Evolutionary conservation across 345 rosid genomes (phyloP).

Genomic region (Eucalyptus tenuipes): DNA sequence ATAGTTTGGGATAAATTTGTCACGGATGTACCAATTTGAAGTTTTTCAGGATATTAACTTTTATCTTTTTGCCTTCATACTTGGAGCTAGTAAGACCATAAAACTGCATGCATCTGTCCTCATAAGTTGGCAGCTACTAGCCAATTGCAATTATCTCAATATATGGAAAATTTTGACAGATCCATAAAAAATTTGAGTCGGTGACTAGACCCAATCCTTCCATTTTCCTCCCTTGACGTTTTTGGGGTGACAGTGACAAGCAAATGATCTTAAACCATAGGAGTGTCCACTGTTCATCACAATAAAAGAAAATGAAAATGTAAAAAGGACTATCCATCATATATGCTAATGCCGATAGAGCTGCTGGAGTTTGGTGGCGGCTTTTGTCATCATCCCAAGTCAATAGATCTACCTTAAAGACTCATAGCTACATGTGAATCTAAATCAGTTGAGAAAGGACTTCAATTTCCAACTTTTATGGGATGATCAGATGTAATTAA

Average conservation of each 20-base stretch:
- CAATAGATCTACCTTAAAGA: background rate
- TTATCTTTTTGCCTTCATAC: background rate
- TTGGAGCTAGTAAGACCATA: background rate
- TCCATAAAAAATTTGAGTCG: background rate
- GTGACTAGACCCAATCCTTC: background rate
- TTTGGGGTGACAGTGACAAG: background rate
- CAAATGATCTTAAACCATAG: background rate
- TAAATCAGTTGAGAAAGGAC: background rate
- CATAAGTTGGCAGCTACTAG: background rate
- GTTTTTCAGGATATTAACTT: too few relatives aligned
- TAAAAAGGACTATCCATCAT: background rate
- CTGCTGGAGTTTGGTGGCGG: background rate
- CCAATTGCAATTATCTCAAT: background rate
- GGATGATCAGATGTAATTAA: background rate
- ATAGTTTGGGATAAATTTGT: too few relatives aligned
- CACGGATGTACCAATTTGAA: too few relatives aligned
- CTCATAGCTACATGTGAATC: background rate
- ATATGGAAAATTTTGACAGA: background rate
- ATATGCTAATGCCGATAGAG: background rate
- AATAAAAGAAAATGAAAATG: background rate
- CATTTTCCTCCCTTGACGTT: background rate
- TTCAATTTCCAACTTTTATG: background rate
- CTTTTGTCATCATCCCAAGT: background rate
- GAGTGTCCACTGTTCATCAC: background rate
- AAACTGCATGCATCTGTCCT: background rate